Percentiles rank a stretch among this genome's conserved stretches.
phyloP scores from a whole-genome alignment of 208 protist genomes.

The Leishmania lainsoni region DNA sequence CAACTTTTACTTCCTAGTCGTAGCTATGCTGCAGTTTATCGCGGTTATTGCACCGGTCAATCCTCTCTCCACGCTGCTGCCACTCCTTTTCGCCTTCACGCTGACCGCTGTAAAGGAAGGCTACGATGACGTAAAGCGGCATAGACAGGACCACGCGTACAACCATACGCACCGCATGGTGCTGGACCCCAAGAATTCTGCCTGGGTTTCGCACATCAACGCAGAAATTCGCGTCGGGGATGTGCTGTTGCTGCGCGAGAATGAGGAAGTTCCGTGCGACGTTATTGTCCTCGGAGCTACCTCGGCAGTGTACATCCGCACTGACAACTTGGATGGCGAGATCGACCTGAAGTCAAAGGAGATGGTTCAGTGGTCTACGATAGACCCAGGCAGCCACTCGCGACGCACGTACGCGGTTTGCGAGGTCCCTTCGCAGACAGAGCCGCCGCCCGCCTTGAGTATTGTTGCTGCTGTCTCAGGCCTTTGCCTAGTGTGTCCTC shows the following conservation, averaged over 20 bases:
- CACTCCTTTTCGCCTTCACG: conserved; percentile 92
- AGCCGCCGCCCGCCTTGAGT: conserved; percentile 10
- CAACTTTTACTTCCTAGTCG: conserved; percentile 97
- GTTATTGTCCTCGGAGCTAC: conserved; percentile 75
- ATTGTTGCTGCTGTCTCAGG: conserved; percentile 19
- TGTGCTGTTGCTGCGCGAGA: conserved; percentile 66
- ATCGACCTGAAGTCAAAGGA: conserved; percentile 92
- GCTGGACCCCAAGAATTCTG: conserved; percentile 19
- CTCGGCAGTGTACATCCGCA: conserved; percentile 83
- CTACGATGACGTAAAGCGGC: conserved; percentile 94
- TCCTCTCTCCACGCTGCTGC: conserved; percentile 90
- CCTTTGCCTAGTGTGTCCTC: conserved; percentile 55
- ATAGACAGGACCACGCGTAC: conserved; percentile 73
- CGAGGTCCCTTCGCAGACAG: conserved; percentile 9
- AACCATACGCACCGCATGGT: conserved; percentile 69
- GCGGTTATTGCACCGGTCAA: conserved; percentile 92
- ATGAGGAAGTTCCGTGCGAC: conserved; percentile 93
- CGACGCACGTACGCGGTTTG: conserved; percentile 20
- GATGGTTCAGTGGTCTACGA: conserved; percentile 36
- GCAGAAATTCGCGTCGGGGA: conserved; percentile 82
- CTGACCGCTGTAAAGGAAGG: conserved; percentile 95
- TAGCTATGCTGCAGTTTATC: conserved; percentile 92
- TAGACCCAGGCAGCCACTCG: conserved; percentile 6
- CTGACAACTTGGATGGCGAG: conserved; percentile 95
- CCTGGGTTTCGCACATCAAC: conserved; percentile 49